Base-by-base conservation (phyloP, 2,329 filamentous ascomycete species). In the Cladosporium sp. region DNA sequence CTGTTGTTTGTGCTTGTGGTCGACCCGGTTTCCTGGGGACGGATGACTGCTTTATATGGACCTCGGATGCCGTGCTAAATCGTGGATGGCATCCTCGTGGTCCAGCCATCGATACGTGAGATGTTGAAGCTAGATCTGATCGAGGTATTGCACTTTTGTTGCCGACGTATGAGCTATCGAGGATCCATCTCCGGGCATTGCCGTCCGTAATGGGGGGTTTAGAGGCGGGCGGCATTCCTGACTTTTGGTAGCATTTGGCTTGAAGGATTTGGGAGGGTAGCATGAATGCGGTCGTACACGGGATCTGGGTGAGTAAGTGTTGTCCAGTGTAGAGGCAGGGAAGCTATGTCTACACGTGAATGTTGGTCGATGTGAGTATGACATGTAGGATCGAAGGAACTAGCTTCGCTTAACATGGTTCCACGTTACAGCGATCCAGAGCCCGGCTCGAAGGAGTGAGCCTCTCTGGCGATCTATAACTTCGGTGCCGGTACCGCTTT, bases 141-240 rank as follows among this genome's bases (percentile, higher is more conserved):
- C 32, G 28, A 55, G 52, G 39, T 22, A 55, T 55, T 47, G 52
- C 52, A 55, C 52, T 55, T 45, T 47, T 34, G 24, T n/a, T n/a
- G 22, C 24, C 52, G 35, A n/a, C 52, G 13, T 47, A 55, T 47
- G 52, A 55, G 40, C 25, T n/a, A 2, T 22, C 51, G 51, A 17
- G 39, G 39, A 44, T 54, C 51, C 51, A 44, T 45, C 51, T 45
- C 51, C 51, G 51, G 37, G 5, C 15, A 8, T 17, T 17, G 25
- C 7, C 25, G 5, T n/a, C 24, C 37, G 10, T 25, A 44, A 42
- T 20, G 10, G 51, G 34, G 25, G 13, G 19, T 15, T 25, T n/a
- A 12, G 13, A 15, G 24, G 20, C 12, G n/a, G 32, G 28, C 6
- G 3, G 17, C 25, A 10, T 39, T 8, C 32, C 15, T 22, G 40